Base-by-base conservation (phyloP, 805 yeast genomes). In the Metschnikowia orientalis region DNA sequence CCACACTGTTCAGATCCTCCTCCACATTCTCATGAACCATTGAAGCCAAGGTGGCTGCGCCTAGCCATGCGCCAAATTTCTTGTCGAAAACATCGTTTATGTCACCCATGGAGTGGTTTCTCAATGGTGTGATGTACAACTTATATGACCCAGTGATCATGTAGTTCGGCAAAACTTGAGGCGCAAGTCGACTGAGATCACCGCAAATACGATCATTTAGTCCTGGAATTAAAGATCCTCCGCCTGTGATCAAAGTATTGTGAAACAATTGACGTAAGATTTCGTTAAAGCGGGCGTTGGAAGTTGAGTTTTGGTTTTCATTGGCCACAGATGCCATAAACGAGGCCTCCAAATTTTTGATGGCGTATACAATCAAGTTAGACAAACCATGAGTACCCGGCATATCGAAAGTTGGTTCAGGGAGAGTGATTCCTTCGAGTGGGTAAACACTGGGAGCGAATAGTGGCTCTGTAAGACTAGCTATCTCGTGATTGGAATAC, bases 11-110 rank as follows among this genome's bases (percentile, higher is more conserved):
- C 4, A 47, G 46, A 11, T 49, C 55, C 18, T 41, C 46, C 22
- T 45, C 48, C 11, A 37, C 28, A 12, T 26, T 32, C 23, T 69
- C 78, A 37, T 77, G 79, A 30, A 80, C 74, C 66, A 77, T 69
- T 26, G 73, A 69, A 9, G 82, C 77, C 44, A 81, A 66, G 41
- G 78, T 77, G 36, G 79, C 73, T 1, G 87, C 86, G n/a, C 88
- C 88, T 18, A 79, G 59, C 88, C 88, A 80, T 15, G 73, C 65
- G 30, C 80, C 75, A 42, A 67, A 73, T 41, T 68, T 74, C 41
- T 79, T 68, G 40, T 81, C 87, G 48, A 68, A 63, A 11, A 50
- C 44, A 18, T 62, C 67, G 39, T 53, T 52, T 21, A 54, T 40
- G 28, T 57, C 63, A 21, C 57, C 56, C 13, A 50, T 36, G 16